A percentile compares a stretch with the other conserved stretches of the same genome.
These are phyloP conservation scores for Albugo laibachii DNA, from an alignment of 352 stramenopile genomes.

Conservation along the genomic window DNA sequence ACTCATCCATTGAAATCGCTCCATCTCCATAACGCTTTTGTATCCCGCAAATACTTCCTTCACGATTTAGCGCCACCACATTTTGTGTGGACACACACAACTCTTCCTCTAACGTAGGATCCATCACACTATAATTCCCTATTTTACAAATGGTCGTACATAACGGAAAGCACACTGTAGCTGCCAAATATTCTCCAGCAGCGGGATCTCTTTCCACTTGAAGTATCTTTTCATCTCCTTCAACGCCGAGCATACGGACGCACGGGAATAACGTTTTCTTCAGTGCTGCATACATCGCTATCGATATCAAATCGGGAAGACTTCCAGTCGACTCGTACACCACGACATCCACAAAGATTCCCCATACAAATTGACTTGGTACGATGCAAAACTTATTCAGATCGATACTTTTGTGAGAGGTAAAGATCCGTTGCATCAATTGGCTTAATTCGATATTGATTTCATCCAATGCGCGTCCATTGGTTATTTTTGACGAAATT, in stretches of 20 bases:
- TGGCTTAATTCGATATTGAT: constrained; percentile 63
- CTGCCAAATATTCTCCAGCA: constrained; percentile 27
- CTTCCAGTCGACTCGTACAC: constrained; percentile 66
- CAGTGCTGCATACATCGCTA: constrained; percentile 61
- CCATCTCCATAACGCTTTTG: constrained; percentile 44
- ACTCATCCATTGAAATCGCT: constrained; percentile 48
- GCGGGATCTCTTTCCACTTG: constrained; percentile 57
- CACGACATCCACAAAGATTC: constrained; percentile 49
- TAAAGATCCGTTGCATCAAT: constrained; percentile 26
- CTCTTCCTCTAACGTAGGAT: constrained; percentile 55
- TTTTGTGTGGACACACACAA: constrained; percentile 54
- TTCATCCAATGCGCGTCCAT: constrained; percentile 40
- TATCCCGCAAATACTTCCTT: constrained; percentile 35
- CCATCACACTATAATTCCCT: constrained; percentile 39
- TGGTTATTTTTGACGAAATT: constrained; percentile 43
- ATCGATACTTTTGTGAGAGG: constrained; percentile 18
- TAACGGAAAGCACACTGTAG: constrained; percentile 27
- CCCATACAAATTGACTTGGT: constrained; percentile 50
- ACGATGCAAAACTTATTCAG: constrained; percentile 44
- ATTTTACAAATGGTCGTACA: constrained; percentile 63
- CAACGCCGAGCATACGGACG: constrained; percentile 45
- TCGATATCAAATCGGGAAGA: constrained; percentile 49
- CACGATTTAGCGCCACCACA: constrained; percentile 42
- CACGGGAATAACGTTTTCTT: constrained; percentile 58
- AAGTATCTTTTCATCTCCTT: constrained; percentile 54